phyloP scores from a whole-genome alignment of 1,284 basidiomycete genomes.

The Ganoderma resinaceum region DNA sequence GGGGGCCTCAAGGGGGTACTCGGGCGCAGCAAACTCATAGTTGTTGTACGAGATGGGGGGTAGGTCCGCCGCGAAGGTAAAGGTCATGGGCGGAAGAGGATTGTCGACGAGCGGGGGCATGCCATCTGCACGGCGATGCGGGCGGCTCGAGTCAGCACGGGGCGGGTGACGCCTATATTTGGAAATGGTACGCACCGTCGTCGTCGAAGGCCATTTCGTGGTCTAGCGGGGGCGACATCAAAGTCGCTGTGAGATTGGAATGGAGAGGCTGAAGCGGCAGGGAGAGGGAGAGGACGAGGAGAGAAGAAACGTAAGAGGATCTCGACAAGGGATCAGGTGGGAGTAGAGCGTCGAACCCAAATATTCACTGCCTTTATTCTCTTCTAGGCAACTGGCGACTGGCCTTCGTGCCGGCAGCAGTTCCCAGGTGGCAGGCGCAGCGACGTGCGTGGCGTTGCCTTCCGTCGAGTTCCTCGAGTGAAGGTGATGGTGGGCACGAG shows the following conservation, averaged over 20 bases:
- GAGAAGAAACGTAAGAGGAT: conserved; percentile 26
- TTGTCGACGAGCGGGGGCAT: conserved; percentile 47
- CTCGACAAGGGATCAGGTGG: conserved; percentile 36
- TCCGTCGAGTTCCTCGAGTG: conserved; percentile 18
- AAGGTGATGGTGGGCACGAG: conserved; percentile 20
- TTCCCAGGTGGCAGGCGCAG: conserved; percentile 24
- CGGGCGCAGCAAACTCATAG: background rate
- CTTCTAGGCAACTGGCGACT: conserved; percentile 37
- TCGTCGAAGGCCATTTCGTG: conserved; percentile 40
- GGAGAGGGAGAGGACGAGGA: conserved; percentile 27
- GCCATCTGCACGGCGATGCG: conserved; percentile 21
- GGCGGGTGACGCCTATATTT: conserved; percentile 32
- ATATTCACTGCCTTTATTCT: conserved; percentile 42
- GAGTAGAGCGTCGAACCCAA: conserved; percentile 36
- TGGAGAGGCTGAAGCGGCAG: conserved; percentile 25
- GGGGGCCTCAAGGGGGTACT: conserved; percentile 38
- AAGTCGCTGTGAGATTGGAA: conserved; percentile 8
- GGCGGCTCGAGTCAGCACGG: conserved; percentile 29
- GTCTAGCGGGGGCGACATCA: conserved; percentile 34
- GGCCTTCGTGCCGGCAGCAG: conserved; percentile 17
- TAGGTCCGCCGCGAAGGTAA: conserved; percentile 56
- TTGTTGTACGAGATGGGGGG: conserved; percentile 48
- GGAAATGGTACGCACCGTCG: conserved; percentile 40
- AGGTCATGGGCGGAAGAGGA: conserved; percentile 54
- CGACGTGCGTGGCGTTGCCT: conserved; percentile 22